Base-by-base conservation (phyloP, 306 rosid species). In the Aeschynomene evenia region DNA sequence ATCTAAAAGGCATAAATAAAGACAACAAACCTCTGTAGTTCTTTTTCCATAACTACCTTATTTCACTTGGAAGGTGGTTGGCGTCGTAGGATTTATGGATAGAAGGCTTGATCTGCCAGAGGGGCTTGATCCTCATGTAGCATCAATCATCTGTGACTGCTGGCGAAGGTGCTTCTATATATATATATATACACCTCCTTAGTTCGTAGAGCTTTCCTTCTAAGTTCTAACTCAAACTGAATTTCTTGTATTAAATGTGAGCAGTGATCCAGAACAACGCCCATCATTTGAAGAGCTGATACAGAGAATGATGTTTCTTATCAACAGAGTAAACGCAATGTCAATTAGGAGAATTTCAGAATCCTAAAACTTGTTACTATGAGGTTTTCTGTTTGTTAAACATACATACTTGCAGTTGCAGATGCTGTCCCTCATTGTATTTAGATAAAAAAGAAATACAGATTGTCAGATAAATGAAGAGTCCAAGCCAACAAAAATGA, bases 71-170 rank as follows among this genome's bases (percentile, higher is more conserved):
- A 81, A 88, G 92, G 89, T 91, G 46, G 97, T 91, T 48, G 92
- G 97, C 85, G 82, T 88, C 19, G 92, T 91, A 26, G 96, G 96
- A 42, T 91, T 88, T 68, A 85, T 85, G 92, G 85, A 91, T 74
- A 88, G 91, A 78, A 80, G 97, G 80, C 66, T 86, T 42, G 97
- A 88, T 26, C 71, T 86, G 6, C 92, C 96, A 8, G 85, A 86
- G 57, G 86, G 75, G 72, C 82, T 88, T 39, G 84, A 90, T 59
- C 88, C 91, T 42, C 74, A 77, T 40, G 64, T 90, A 18, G 80
- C 83, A 11, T 75, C 87, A 58, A 49, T 86, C 61, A 88, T 91
- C 33, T 26, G 54, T 54, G 97, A 86, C 70, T 88, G 91, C 82
- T 91, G 95, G 97, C 64, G 19, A 53, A 91, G 92, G 95, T 88